These are phyloP conservation scores for Infundibulicybe gibba DNA, from an alignment of 768 basidiomycete genomes.

Conservation along the genomic window DNA sequence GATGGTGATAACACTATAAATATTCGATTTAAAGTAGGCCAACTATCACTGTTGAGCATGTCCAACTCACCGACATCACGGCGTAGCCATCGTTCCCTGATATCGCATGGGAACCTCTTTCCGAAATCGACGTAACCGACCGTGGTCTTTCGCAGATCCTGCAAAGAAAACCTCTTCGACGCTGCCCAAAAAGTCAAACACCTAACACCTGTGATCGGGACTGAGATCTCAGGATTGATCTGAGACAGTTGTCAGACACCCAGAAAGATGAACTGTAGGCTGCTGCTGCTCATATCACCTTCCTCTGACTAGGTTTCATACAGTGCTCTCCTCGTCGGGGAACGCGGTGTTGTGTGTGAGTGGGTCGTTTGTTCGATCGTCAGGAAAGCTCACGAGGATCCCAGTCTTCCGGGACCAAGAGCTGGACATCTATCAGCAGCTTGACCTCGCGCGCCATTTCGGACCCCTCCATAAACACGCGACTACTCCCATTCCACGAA, in stretches of 20 bases:
- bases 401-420: slow-evolving; percentile 79
- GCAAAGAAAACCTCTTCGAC: slow-evolving; percentile 60
- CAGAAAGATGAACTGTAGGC: slow-evolving; percentile 82
- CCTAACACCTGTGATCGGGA: slow-evolving; percentile 71
- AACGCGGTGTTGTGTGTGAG: slow-evolving; percentile 75
- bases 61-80: neutral
- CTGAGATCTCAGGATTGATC: slow-evolving; percentile 69
- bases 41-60: neutral
- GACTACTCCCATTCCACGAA: slow-evolving; percentile 73
- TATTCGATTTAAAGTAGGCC: slow-evolving; percentile 58
- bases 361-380: slow-evolving; percentile 1
- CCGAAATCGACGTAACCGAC: slow-evolving; percentile 56
- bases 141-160: slow-evolving; percentile 67
- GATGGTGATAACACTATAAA: slow-evolving; percentile 48
- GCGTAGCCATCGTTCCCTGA: slow-evolving; percentile 61
- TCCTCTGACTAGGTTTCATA: slow-evolving; percentile 7
- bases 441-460: slow-evolving; percentile 68
- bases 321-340: slow-evolving; percentile 71
- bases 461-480: slow-evolving; percentile 83
- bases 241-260: slow-evolving; percentile 56
- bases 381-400: neutral
- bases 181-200: slow-evolving; percentile 67
- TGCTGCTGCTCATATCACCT: neutral
- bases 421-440: slow-evolving; percentile 61
- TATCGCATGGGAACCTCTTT: slow-evolving; percentile 61